Evolutionary conservation across 352 stramenopile genomes (phyloP).

Genomic region (Pythium vanterpoolii): DNA sequence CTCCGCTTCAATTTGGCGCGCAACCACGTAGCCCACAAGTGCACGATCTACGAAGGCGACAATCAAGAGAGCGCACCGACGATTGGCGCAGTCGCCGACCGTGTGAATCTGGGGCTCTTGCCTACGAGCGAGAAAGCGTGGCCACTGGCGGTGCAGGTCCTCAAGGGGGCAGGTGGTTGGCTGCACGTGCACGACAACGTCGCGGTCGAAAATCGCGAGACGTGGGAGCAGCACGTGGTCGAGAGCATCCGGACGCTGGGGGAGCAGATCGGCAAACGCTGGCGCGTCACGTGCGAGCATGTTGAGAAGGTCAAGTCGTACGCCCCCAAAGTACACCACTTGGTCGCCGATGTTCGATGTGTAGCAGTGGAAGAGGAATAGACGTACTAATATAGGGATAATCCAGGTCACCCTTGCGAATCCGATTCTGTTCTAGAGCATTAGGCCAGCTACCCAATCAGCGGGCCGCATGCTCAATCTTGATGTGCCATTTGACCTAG

Average conservation of each 20-base stretch:
- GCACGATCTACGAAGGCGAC: slow-evolving; percentile 86
- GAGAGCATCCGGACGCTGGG: slow-evolving; percentile 48
- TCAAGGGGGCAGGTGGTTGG: slow-evolving; percentile 89
- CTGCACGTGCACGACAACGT: slow-evolving; percentile 97
- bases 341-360: slow-evolving; percentile 72
- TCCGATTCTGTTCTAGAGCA: too few relatives aligned
- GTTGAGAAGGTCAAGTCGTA: slow-evolving; percentile 92
- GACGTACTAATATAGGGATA: not conserved
- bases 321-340: slow-evolving; percentile 86
- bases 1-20: slow-evolving; percentile 90
- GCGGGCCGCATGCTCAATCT: too few relatives aligned
- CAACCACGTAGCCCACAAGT: slow-evolving; percentile 87
- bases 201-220: slow-evolving; percentile 69
- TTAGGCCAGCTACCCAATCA: too few relatives aligned
- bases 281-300: slow-evolving; percentile 79
- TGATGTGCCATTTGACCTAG: too few relatives aligned
- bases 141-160: slow-evolving; percentile 87
- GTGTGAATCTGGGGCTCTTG: slow-evolving; percentile 94
- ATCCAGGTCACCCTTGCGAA: too few relatives aligned
- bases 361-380: slow-evolving; percentile 18
- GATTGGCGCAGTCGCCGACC: slow-evolving; percentile 83
- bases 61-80: slow-evolving; percentile 77
- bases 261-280: slow-evolving; percentile 42
- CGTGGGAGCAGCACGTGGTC: slow-evolving; percentile 72
- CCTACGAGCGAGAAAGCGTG: slow-evolving; percentile 94